Base-by-base conservation (phyloP, 176 grass and related monocot species). In the Avena eriantha region DNA sequence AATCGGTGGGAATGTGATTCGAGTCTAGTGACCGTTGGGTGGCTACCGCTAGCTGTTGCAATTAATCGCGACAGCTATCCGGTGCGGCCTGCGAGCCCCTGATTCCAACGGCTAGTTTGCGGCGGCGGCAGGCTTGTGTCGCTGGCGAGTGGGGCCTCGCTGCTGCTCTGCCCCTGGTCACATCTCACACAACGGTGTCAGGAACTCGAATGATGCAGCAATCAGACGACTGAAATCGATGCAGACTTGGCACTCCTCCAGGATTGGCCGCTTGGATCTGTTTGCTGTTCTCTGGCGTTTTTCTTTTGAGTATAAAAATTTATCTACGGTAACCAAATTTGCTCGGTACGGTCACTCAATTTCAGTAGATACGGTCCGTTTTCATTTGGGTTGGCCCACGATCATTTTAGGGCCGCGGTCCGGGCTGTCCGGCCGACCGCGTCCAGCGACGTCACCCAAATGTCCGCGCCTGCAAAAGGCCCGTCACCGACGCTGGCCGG, bases 21-120 rank as follows among this genome's bases (percentile, higher is more conserved):
- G 51, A 78, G 43, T 6, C 55, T 71, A 34, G 74, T 86, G 86
- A 86, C 80, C 81, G 91, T 87, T 91, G 89, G 54, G 41, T 10
- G 46, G n/a, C 43, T 73, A n/a, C 43, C 13, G 43, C 22, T 74
- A 74, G 71, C 71, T 74, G 53, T 76, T 77, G 61, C 50, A 22
- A 15, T 41, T 58, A 21, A 31, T 21, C 35, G 70, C 35, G 48
- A 69, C 72, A 77, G 71, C 86, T 34, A 46, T 67, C 46, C 33
- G n/a, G 46, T 55, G 46, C 61, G 84, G 65, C 49, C 71, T 46
- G 45, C 70, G 8, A 46, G 69, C 70, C 35, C 35, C 77, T 21
- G 50, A 21, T 45, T 71, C 41, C 87, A 88, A 88, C 87, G 87
- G 87, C 87, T 84, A 88, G 75, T 73, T 83, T 36, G 34, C n/a